Conservation (phyloP, 148 eudicot genomes). For the Rhododendron kiyosumense region DNA sequence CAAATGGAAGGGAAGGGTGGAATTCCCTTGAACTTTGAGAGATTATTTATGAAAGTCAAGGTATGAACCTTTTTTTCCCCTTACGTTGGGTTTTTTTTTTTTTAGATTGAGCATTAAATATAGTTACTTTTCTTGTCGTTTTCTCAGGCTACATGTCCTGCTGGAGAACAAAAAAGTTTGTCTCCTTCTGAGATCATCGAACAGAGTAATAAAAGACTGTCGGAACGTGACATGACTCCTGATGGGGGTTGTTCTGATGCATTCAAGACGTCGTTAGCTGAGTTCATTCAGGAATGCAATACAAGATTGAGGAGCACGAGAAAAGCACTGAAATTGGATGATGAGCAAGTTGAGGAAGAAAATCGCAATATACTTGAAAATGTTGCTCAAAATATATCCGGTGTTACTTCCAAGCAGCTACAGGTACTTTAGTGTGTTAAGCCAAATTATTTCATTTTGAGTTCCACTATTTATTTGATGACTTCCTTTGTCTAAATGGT, state of each 20-base stretch:
- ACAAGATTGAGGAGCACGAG: conserved; percentile 23
- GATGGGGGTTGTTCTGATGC: conserved; percentile 62
- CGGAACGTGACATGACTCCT: conserved; percentile 37
- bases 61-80: conserved; percentile 19
- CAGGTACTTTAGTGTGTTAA: conserved; percentile 35
- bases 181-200: conserved; percentile 44
- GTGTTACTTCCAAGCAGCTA: conserved; percentile 60
- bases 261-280: conserved; percentile 37
- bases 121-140: not conserved
- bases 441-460: not conserved
- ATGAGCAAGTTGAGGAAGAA: conserved; percentile 15
- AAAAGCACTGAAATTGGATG: conserved; percentile 24
- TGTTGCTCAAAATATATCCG: conserved; percentile 39
- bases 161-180: conserved; percentile 40
- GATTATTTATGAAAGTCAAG: conserved; percentile 77
- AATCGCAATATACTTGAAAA: conserved; percentile 19
- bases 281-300: conserved; percentile 38
- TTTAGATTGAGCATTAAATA: not conserved
- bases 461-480: not conserved
- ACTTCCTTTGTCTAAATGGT: not conserved
- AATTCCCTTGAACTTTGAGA: conserved; percentile 70
- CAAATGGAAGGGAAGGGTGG: conserved; percentile 96
- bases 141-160: conserved; percentile 84
- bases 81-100: not conserved
- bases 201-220: conserved; percentile 40